Base-by-base conservation (phyloP, 129 eudicot genomes). In the Escallonia herrerae region DNA sequence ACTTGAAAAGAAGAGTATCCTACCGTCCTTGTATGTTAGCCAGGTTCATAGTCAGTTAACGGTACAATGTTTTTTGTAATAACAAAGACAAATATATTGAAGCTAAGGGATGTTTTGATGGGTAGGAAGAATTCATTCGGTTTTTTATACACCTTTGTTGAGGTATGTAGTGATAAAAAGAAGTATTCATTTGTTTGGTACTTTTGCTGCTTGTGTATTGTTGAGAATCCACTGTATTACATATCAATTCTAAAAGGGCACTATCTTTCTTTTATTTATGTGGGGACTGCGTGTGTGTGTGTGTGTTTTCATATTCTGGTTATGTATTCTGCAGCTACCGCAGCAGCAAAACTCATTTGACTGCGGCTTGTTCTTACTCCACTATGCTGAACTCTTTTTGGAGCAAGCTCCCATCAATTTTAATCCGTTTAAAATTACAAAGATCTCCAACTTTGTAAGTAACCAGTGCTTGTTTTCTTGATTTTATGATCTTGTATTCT, bases 281-380 rank as follows among this genome's bases (percentile, higher is more conserved):
- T 11, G 60, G 60, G 45, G 5, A 14, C 8, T 14, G 10, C n/a
- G 33, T 22, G 33, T 22, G 33, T 22, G n/a, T 58, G 69, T 15
- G n/a, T 62, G 56, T 39, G 5, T 44, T 52, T 37, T 75, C 5
- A 60, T 44, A 44, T 11, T 22, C 53, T 13, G 7, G 49, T 66
- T 70, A 38, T 70, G 63, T 52, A 58, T 52, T 69, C 22, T 76
- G 81, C 91, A 93, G 96, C 77, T 93, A 50, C 99, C 99, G 0
- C 99, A 93, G 81, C 99, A 93, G 82, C 91, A 78, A 54, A 93
- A 88, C 68, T 75, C 74, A 51, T 88, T 14, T 39, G 99, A 93
- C 58, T 93, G 99, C 67, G 99, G 99, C 54, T 81, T 88, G 48
- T 93, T 88, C 78, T 76, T 93, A 80, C 99, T 93, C 48, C 99